Evolutionary conservation across 805 yeast genomes (phyloP).

Genomic region (Kockiozyma suomiensis): DNA sequence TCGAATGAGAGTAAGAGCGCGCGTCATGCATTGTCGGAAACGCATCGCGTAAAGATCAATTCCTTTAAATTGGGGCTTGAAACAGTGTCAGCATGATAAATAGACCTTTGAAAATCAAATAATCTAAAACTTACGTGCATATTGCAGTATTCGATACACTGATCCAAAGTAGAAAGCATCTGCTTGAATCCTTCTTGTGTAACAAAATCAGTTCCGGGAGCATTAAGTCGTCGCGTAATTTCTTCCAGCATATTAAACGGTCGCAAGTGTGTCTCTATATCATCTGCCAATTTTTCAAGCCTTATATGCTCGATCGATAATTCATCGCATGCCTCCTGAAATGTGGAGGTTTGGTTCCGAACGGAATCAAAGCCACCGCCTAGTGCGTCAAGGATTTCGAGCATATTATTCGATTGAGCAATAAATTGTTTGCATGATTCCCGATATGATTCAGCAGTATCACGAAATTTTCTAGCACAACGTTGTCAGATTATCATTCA

Average conservation of each 20-base stretch:
- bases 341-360: constrained; percentile 61
- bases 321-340: constrained; percentile 58
- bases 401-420: constrained; percentile 50
- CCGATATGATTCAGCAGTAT: constrained; percentile 22
- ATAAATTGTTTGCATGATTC: constrained; percentile 46
- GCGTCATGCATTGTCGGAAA: constrained; percentile 79
- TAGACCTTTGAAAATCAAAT: not conserved
- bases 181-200: constrained; percentile 57
- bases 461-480: constrained; percentile 10
- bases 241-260: constrained; percentile 72
- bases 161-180: constrained; percentile 62
- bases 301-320: constrained; percentile 53
- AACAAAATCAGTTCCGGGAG: constrained; percentile 70
- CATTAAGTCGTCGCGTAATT: constrained; percentile 67
- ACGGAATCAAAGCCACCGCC: constrained; percentile 59
- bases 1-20: constrained; percentile 74
- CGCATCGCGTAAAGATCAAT: constrained; percentile 67
- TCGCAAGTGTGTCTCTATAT: constrained; percentile 53
- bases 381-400: constrained; percentile 52
- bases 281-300: constrained; percentile 48
- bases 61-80: constrained; percentile 61
- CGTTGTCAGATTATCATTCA: not conserved
- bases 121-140: constrained; percentile 43
- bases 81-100: not conserved
- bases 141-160: constrained; percentile 62